Evolutionary conservation across 2,329 filamentous ascomycete genomes (phyloP), one percentile per base, ranked within the genome.

Genomic region (Fonsecaea erecta): DNA sequence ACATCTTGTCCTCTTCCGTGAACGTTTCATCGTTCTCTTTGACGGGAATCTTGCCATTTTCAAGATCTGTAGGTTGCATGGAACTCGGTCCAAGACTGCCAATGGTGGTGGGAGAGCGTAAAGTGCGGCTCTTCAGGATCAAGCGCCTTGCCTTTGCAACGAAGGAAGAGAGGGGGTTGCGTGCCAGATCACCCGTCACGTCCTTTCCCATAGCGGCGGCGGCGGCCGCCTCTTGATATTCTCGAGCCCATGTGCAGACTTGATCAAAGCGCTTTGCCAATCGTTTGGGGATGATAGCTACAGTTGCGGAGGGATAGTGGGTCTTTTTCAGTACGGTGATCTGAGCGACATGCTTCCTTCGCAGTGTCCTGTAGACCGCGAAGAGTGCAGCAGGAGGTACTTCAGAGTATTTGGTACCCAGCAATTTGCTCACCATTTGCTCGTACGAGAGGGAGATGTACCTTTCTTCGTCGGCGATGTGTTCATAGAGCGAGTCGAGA

Each of bases 191-290:
- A 3, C 63, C 53, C 0, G 56, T 59, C 28, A 70, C 62, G 0
- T 73, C 71, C 43, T 75, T 74, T 4, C 69, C 71, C 64, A 73
- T 73, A 30, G 77, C 66, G 9, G 77, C 72, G 37, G 73, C 70
- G 14, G 77, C 75, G 57, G 82, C 75, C 60, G 82, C 77, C 60
- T 88, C 82, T 66, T 83, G 82, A 74, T 83, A 85, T 56, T 83
- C 80, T 55, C 85, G 81, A 24, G 86, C 78, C 86, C 86, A 89
- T 16, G 76, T 72, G 14, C 79, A 78, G 3, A 88, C 85, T 21
- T 77, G 77, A 43, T 83, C 77, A 8, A 87, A 76, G 14, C 78
- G 74, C 18, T 76, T 71, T 1, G 84, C 79, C 43, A 86, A 79
- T 26, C 79, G 74, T 64, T 82, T 84, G 4, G 85, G 82, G 24